Conservation (phyloP, 257 asterid species). For the Solanum arcanum region DNA sequence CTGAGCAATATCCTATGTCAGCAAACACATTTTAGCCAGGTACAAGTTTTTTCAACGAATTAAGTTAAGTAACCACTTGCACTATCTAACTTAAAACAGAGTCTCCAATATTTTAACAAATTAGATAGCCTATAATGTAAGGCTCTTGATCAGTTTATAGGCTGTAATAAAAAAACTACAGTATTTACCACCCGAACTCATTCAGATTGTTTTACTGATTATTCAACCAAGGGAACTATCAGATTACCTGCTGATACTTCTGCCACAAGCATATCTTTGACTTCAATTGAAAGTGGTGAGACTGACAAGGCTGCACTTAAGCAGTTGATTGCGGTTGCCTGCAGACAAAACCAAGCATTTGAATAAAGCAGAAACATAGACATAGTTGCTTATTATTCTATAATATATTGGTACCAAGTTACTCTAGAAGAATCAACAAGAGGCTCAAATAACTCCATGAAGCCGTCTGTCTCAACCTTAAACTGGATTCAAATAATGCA, state of each 20-base stretch:
- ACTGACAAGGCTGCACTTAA: constrained; percentile 65
- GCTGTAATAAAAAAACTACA: background rate
- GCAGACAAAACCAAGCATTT: constrained; percentile 10
- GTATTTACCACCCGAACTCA: background rate
- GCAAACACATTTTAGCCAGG: background rate
- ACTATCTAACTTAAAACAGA: background rate
- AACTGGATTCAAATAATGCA: background rate
- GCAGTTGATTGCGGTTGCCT: constrained; percentile 72
- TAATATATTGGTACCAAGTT: background rate
- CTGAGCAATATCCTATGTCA: background rate
- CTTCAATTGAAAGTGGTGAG: constrained; percentile 49
- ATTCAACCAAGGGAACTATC: background rate
- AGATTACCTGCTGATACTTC: constrained; percentile 60
- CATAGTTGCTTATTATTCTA: background rate
- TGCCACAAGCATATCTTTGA: constrained; percentile 53
- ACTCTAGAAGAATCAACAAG: background rate
- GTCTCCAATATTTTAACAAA: background rate
- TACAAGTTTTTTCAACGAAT: background rate
- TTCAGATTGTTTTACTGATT: background rate
- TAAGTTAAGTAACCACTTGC: background rate
- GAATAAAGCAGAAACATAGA: background rate
- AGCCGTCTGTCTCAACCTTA: background rate
- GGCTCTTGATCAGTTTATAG: background rate
- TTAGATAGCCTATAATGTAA: background rate
- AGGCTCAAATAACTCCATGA: background rate